Conservation (phyloP, 257 asterid species). For the Parsonsia alboflavescens region DNA sequence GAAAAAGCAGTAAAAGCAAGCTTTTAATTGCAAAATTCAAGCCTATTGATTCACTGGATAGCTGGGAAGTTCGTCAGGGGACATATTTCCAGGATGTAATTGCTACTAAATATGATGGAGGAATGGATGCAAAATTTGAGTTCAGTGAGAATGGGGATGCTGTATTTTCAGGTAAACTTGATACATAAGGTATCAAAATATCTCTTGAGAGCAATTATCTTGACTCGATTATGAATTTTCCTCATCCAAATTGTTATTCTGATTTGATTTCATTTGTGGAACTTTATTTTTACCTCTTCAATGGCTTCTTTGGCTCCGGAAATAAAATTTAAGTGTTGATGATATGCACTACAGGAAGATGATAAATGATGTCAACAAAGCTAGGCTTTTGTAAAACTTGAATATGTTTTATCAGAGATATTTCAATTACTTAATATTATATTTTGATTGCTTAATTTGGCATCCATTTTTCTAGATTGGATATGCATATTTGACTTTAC, state of each 20-base stretch:
- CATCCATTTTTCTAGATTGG: neutral
- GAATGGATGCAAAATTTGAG: slow-evolving; percentile 90
- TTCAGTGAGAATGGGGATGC: slow-evolving; percentile 63
- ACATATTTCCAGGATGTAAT: slow-evolving; percentile 80
- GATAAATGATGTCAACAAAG: neutral
- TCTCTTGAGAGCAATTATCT: neutral
- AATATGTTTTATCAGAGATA: neutral
- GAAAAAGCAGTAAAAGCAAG: slow-evolving; percentile 99
- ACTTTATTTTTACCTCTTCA: slow-evolving; percentile 3
- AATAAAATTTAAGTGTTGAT: neutral
- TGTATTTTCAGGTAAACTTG: slow-evolving; percentile 64
- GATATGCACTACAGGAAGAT: neutral
- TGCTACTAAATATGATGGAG: slow-evolving; percentile 85
- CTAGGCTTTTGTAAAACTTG: neutral
- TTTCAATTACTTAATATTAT: too few relatives aligned
- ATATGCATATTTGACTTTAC: neutral
- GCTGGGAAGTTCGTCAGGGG: slow-evolving; percentile 93
- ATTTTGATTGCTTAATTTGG: neutral
- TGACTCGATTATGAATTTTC: neutral
- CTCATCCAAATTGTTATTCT: neutral
- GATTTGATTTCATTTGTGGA: neutral
- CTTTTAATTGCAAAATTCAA: slow-evolving; percentile 82
- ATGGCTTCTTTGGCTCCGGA: neutral
- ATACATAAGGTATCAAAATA: slow-evolving; percentile 2
- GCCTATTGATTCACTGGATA: slow-evolving; percentile 65